A percentile compares a stretch with the other conserved stretches of the same genome.
Conservation (phyloP, 2,329 filamentous ascomycete species). For the Ceratocystis diversiconidia region DNA sequence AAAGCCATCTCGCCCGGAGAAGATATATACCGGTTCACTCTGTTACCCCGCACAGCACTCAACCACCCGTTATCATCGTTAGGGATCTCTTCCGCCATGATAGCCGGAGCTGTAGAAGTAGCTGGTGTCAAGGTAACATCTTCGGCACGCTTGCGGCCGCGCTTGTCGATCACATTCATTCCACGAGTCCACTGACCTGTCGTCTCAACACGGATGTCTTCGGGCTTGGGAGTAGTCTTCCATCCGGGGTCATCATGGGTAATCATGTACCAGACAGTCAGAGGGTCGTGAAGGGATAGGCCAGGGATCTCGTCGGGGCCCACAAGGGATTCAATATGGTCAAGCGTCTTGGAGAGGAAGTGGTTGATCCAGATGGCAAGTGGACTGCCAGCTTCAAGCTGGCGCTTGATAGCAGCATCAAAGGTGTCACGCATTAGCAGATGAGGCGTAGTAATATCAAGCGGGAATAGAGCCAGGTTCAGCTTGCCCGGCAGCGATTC, state of each 20-base stretch:
- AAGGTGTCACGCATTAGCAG: slow-evolving; percentile 49
- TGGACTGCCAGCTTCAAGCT: slow-evolving; percentile 50
- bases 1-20: slow-evolving; percentile 56
- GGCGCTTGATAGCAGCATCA: slow-evolving; percentile 37
- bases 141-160: slow-evolving; percentile 42
- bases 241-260: slow-evolving; percentile 44
- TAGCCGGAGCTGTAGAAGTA: slow-evolving; percentile 28
- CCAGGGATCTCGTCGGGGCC: slow-evolving; percentile 43
- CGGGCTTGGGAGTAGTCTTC: slow-evolving; percentile 42
- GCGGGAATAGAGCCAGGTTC: slow-evolving; percentile 56
- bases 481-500: slow-evolving; percentile 46
- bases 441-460: slow-evolving; percentile 64
- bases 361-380: slow-evolving; percentile 59
- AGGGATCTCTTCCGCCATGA: slow-evolving; percentile 37
- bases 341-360: slow-evolving; percentile 57
- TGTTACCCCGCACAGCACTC: slow-evolving; percentile 59
- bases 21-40: slow-evolving; percentile 57
- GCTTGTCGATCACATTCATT: slow-evolving; percentile 72
- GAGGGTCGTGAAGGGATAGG: slow-evolving; percentile 60
- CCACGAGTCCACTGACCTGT: slow-evolving; percentile 88
- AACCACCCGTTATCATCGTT: slow-evolving; percentile 69
- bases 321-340: slow-evolving; percentile 50
- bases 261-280: slow-evolving; percentile 67
- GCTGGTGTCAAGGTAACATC: slow-evolving; percentile 29
- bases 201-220: slow-evolving; percentile 84